Conservation (phyloP, 2,329 filamentous ascomycete species). For the Colletotrichum simmondsii region DNA sequence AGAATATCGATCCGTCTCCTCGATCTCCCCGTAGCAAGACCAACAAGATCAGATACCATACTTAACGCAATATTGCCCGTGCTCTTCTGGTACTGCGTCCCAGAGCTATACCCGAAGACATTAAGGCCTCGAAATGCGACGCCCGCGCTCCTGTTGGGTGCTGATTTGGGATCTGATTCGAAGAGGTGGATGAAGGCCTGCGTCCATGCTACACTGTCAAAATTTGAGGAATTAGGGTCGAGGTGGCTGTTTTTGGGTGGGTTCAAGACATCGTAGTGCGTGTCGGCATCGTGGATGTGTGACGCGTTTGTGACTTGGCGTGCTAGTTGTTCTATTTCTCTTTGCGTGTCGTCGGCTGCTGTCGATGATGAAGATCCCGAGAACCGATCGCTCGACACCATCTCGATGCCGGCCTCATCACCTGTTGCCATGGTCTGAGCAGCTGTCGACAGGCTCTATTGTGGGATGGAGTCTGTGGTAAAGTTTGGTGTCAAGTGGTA, state of each 20-base stretch:
- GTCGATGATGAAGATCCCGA: slow-evolving; percentile 1
- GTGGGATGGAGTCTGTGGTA: not conserved
- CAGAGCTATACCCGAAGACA: slow-evolving; percentile 41
- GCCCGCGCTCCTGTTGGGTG: slow-evolving; percentile 39
- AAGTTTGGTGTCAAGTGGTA: not conserved
- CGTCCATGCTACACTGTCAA: slow-evolving; percentile 41
- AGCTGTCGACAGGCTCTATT: no score
- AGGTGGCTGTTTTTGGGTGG: slow-evolving; percentile 32
- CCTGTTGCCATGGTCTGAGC: not conserved
- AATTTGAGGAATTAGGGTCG: slow-evolving; percentile 40
- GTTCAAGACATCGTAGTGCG: slow-evolving; percentile 23
- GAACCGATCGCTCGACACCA: not conserved
- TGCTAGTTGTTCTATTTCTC: slow-evolving; percentile 20
- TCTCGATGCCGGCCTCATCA: not conserved
- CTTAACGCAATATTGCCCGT: slow-evolving; percentile 38
- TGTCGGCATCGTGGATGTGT: not conserved
- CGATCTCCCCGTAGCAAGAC: slow-evolving; percentile 4
- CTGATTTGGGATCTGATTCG: slow-evolving; percentile 39
- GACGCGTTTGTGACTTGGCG: slow-evolving; percentile 24
- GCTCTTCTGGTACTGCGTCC: slow-evolving; percentile 39
- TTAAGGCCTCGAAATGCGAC: slow-evolving; percentile 41
- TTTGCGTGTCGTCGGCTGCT: not conserved
- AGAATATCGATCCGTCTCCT: slow-evolving; percentile 40
- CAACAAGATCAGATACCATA: slow-evolving; percentile 27
- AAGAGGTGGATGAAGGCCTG: slow-evolving; percentile 40